Base-by-base conservation (phyloP, 2,329 filamentous ascomycete species). In the Monosporascus sp. region DNA sequence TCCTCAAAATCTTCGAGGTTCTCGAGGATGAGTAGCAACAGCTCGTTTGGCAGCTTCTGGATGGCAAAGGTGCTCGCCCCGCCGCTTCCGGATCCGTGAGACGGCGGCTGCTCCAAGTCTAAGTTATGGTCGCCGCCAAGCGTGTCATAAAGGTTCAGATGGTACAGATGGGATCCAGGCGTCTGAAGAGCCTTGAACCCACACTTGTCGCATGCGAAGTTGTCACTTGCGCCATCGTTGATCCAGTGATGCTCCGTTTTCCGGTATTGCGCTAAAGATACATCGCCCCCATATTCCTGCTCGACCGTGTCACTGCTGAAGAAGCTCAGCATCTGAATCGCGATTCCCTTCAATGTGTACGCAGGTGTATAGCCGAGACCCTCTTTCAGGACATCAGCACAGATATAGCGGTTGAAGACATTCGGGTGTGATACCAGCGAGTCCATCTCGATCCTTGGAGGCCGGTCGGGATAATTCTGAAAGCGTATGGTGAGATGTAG, bases 291-390 rank as follows among this genome's bases (percentile, higher is more conserved):
- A 45, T 68, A 25, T 0, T 58, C 55, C 51, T 79, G 76, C 52
- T 79, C 74, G 3, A 80, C 49, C 2, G 52, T 67, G 1, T 76
- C 72, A 56, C 76, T 79, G 25, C 67, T 67, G 59, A 80, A 80
- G 63, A 80, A 78, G 57, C 75, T 78, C 3, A 80, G 63, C n/a
- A 79, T 55, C 61, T 79, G 76, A 24, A 80, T 79, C 17, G 74
- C 70, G 22, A 80, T 72, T 3, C 68, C 71, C 51, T 77, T 77
- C 24, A 80, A 65, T 0, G 75, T 79, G 53, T 80, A 79, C 0
- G 76, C 77, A 2, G 75, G 71, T 0, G 76, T 79, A 58, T 75
- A 78, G 1, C 68, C 74, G 18, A 74, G 69, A 2, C 34, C 51
- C 0, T 60, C 70, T 54, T 73, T 72, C 34, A 79, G 66, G 3